These are phyloP conservation scores for Coniferiporia weirii DNA, from an alignment of 1,284 basidiomycete genomes.

Conservation along the genomic window DNA sequence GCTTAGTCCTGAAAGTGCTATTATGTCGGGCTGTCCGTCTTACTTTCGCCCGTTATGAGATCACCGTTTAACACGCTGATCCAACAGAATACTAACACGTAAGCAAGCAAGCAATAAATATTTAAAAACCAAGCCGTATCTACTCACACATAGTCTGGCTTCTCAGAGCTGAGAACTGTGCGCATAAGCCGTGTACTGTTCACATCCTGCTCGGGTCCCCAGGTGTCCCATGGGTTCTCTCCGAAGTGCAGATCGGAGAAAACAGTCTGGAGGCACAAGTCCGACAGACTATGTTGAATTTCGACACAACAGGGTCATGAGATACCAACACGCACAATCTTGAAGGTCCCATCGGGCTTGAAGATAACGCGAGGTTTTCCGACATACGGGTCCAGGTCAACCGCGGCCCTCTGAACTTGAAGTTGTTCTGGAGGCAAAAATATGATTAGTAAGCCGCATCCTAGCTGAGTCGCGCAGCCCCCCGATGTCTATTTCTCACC, in stretches of 20 bases:
- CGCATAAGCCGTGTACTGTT: conserved; percentile 55
- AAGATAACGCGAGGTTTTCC: conserved; percentile 18
- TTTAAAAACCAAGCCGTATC: not conserved
- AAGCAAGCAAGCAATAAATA: not conserved
- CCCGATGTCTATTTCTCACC: not conserved
- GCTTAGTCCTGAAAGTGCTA: not conserved
- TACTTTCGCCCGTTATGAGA: conserved; percentile 63
- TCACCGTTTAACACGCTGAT: conserved; percentile 58
- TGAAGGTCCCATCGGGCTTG: conserved; percentile 49
- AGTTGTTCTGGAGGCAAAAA: too few species aligned
- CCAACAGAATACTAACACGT: not conserved
- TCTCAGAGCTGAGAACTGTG: conserved; percentile 44
- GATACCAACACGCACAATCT: conserved; percentile 29
- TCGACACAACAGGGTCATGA: not conserved
- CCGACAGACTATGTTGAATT: not conserved
- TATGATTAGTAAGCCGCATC: not conserved
- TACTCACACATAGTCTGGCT: conserved; percentile 59
- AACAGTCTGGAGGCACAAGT: conserved; percentile 33
- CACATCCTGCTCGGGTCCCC: conserved; percentile 58
- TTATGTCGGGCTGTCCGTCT: conserved; percentile 18
- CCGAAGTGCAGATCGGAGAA: conserved; percentile 68
- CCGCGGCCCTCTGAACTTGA: not conserved
- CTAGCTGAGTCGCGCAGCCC: not conserved
- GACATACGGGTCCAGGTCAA: conserved; percentile 16
- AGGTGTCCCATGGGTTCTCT: conserved; percentile 62